A percentile compares a stretch with the other conserved stretches of the same genome.
Evolutionary conservation across 2,329 filamentous ascomycete genomes (phyloP).

Genomic region (Furcasterigmium furcatum): DNA sequence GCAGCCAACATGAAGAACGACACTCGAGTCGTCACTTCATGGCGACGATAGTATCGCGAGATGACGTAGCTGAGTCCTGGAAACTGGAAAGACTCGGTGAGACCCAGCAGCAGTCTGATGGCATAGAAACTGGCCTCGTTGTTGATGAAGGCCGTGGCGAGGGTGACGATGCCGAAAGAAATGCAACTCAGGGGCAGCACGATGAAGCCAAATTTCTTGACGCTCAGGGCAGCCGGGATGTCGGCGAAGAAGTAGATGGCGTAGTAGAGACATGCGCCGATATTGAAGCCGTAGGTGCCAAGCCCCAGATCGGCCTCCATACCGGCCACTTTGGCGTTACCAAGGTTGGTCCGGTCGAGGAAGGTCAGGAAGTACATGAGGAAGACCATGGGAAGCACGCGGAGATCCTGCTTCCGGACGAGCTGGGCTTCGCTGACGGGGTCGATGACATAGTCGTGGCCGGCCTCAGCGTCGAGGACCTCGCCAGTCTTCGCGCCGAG

Average conservation of each 20-base stretch:
- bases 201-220: conserved; percentile 13
- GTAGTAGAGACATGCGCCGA: conserved; percentile 16
- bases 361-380: conserved; percentile 52
- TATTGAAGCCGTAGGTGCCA: conserved; percentile 23
- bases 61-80: conserved; percentile 67
- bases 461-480: conserved; percentile 12
- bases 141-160: conserved; percentile 59
- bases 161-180: conserved; percentile 54
- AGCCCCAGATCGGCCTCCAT: conserved; percentile 32
- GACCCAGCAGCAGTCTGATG: conserved; percentile 57
- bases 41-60: conserved; percentile 59
- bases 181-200: conserved; percentile 28
- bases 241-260: conserved; percentile 16
- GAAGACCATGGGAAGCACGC: conserved; percentile 46
- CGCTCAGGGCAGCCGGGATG: conserved; percentile 13
- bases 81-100: conserved; percentile 64
- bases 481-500: not conserved
- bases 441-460: conserved; percentile 13
- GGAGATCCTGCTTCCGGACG: conserved; percentile 25
- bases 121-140: conserved; percentile 42
- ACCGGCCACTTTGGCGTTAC: conserved; percentile 43
- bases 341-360: conserved; percentile 46
- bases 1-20: conserved; percentile 62
- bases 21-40: conserved; percentile 55
- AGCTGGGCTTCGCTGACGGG: conserved; percentile 12